A percentile compares a stretch with the other conserved stretches of the same genome.
Evolutionary conservation across 108 stramenopile species (phyloP).

Genomic region (Conticribra guillardii): DNA sequence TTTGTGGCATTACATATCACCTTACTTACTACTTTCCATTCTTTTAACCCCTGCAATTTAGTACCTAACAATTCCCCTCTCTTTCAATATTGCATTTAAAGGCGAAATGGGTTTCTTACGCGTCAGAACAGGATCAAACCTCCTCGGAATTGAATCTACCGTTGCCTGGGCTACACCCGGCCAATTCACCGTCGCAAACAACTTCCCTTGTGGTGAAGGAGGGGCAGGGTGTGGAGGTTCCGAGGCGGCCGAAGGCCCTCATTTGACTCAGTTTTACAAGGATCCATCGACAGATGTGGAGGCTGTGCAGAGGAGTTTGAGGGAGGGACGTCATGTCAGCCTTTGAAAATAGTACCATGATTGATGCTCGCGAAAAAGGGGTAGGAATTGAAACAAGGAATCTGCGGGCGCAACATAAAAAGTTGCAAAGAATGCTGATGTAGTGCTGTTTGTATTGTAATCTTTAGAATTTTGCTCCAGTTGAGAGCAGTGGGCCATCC

Average conservation of each 20-base stretch:
- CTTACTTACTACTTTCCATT: too few relatives aligned
- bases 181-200: constrained; percentile 58
- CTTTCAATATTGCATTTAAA: background rate
- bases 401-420: too few relatives aligned
- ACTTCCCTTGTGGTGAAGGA: constrained; percentile 77
- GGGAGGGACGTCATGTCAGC: constrained; percentile 27
- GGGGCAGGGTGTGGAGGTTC: constrained; percentile 49
- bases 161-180: constrained; percentile 86
- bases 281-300: constrained; percentile 56
- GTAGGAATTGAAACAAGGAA: too few relatives aligned
- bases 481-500: too few relatives aligned
- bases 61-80: background rate
- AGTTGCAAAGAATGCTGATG: too few relatives aligned
- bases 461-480: too few relatives aligned
- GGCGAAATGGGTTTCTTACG: constrained; percentile 73
- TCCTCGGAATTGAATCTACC: constrained; percentile 77
- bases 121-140: constrained; percentile 64
- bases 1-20: too few relatives aligned
- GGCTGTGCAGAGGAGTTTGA: constrained; percentile 42
- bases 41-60: background rate
- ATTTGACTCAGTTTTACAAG: constrained; percentile 39
- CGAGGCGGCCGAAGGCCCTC: constrained; percentile 25
- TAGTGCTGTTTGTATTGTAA: too few relatives aligned
- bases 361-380: too few relatives aligned
- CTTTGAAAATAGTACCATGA: background rate